Evolutionary conservation across 2,329 filamentous ascomycete genomes (phyloP), one percentile per base, ranked within the genome.

Genomic region (Aspergillus pseudotamarii): DNA sequence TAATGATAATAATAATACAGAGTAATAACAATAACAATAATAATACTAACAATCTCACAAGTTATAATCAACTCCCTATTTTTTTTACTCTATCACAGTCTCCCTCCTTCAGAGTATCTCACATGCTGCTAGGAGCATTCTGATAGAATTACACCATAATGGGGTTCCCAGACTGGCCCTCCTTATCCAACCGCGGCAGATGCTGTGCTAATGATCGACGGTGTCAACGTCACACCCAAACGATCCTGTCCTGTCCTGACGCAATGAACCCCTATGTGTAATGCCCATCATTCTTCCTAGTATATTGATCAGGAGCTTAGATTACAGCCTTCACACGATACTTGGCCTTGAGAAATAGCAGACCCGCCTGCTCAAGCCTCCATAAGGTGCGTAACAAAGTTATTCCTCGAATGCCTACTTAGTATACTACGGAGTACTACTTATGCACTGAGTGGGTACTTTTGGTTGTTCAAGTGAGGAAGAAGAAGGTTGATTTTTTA

Each of bases 141-240:
- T 21, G 6, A 38, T 26, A 26, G 12, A 26, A 55, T 41, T 55
- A 55, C 51, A 6, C 51, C 51, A 41, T 55, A 38, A n/a, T 41
- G 6, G 19, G 6, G 30, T 23, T 36, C 11, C 6, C n/a, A 38
- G 32, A 38, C 32, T 30, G 28, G 28, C 38, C 10, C 30, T 38
- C 26, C 23, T 26, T 34, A 45, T 60, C 26, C 50, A 5, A 60
- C 19, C 45, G 32, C 34, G 26, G 48, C n/a, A 28, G 58, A 36
- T 55, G 26, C 28, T 28, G 38, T 55, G 28, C 46, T 43, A 19
- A 43, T n/a, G 60, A 62, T 62, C 60, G 60, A 62, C 56, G 34
- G 34, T 54, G 58, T 46, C 45, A 64, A 64, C 60, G 63, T 64
- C 63, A 62, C 61, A 62, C 61, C 38, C 32, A 59, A 57, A 38